Evolutionary conservation across 2,329 filamentous ascomycete genomes (phyloP).

Genomic region (Cadophora sp.): DNA sequence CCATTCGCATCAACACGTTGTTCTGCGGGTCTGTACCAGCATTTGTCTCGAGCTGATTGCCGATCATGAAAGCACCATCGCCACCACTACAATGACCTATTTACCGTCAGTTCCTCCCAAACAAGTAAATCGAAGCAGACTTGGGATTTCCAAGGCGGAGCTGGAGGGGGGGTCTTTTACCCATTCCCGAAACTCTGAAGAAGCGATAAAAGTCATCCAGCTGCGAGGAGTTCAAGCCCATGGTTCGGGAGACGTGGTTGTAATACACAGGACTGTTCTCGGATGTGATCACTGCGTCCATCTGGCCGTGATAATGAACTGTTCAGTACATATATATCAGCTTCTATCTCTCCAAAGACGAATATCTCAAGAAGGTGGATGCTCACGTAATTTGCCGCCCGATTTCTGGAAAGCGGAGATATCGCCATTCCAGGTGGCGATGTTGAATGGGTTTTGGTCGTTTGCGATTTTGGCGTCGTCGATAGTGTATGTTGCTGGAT

Average conservation of each 20-base stretch:
- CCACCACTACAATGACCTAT: constrained; percentile 59
- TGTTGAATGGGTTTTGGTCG: constrained; percentile 34
- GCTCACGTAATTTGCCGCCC: constrained; percentile 37
- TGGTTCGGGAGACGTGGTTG: constrained; percentile 44
- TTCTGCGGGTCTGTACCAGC: constrained; percentile 46
- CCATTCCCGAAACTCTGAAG: constrained; percentile 59
- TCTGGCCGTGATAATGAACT: constrained; percentile 37
- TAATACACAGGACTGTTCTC: constrained; percentile 57
- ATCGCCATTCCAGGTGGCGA: constrained; percentile 37
- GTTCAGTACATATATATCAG: constrained; percentile 17
- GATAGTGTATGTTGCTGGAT: constrained; percentile 48
- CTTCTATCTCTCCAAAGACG: neutral
- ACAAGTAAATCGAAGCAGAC: neutral
- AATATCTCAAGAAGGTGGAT: neutral
- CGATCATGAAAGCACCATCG: constrained; percentile 50
- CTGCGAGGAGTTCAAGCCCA: constrained; percentile 45
- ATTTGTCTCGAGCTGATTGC: constrained; percentile 36
- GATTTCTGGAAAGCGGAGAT: constrained; percentile 34
- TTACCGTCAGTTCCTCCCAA: constrained; percentile 41
- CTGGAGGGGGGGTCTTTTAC: constrained; percentile 46
- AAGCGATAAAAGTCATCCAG: constrained; percentile 57
- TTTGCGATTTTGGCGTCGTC: constrained; percentile 44
- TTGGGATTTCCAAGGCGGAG: constrained; percentile 55
- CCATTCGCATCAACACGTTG: constrained; percentile 56
- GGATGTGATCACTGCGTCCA: constrained; percentile 48